Base-by-base conservation (phyloP, 2,329 filamentous ascomycete genomes). In the Chaetothyriales sp. region DNA sequence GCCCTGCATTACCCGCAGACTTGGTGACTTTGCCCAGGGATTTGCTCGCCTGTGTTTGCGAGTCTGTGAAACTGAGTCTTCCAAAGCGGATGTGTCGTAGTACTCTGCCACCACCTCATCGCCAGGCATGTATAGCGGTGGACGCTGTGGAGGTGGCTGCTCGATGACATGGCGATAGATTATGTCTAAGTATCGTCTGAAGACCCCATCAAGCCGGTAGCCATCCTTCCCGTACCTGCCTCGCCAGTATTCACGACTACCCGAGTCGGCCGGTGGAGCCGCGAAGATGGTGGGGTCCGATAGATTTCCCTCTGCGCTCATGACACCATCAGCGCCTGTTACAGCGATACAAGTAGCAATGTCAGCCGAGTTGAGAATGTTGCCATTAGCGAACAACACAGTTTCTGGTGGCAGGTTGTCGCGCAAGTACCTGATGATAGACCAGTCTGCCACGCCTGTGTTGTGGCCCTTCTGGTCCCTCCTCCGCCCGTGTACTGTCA, bases 331-430 rank as follows among this genome's bases (percentile, higher is more conserved):
- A 1, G 83, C 90, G 1, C 89, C 89, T 0, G 92, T 98, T 4
- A 76, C 86, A 48, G 81, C 78, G 18, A 98, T 71, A 63, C 90
- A 97, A 18, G 71, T 72, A 48, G 83, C 77, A 9, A 98, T 73
- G 65, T 98, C 90, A 0, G 75, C 82, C 53, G 84, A 77, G 65
- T 86, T 84, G 53, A 98, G 71, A 37, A 95, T 83, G 64, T 98
- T 98, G 10, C 92, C 92, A 66, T 98, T 98, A 2, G 92, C 92
- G 65, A 98, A 97, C 2, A 98, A 80, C 20, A 98, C 92, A 6
- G 89, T 94, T 47, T 95, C 89, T 1, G 77, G 71, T 0, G 90
- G 90, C 28, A 98, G 70, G 55, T 83, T 85, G 9, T 95, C 86
- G 47, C 92, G 76, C 58, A 98, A 69, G 63, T 86, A 90, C 4